These are phyloP conservation scores for Fusarium sp. DNA, from an alignment of 2,329 filamentous ascomycete genomes.

Conservation along the genomic window DNA sequence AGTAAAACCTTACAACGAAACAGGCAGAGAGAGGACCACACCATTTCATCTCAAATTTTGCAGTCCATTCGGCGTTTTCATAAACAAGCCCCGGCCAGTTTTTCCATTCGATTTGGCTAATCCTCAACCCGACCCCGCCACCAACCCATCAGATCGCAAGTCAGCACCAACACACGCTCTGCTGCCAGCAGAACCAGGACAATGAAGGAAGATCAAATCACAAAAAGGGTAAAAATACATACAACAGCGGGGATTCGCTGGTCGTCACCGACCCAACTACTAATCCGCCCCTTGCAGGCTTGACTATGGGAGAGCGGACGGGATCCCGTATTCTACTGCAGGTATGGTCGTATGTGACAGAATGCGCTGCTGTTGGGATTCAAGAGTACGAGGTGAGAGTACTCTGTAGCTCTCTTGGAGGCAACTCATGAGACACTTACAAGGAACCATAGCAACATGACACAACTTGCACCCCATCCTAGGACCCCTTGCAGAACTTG, in stretches of 20 bases:
- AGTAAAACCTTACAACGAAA: fast-evolving
- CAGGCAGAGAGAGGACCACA: fast-evolving
- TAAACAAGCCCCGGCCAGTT: fast-evolving
- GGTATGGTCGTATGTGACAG: not conserved
- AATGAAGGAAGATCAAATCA: fast-evolving
- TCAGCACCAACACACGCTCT: fast-evolving
- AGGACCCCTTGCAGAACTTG: fast-evolving
- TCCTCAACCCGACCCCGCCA: fast-evolving
- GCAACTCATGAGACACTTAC: too few relatives aligned
- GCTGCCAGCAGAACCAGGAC: not conserved
- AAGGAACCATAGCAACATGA: not conserved
- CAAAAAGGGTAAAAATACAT: fast-evolving
- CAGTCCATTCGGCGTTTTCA: not conserved
- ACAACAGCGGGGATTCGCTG: not conserved
- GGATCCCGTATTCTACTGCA: not conserved
- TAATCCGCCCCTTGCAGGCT: not conserved
- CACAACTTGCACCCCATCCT: fast-evolving
- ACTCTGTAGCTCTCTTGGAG: not conserved
- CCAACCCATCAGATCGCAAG: not conserved
- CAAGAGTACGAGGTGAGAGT: fast-evolving
- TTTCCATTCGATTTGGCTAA: fast-evolving
- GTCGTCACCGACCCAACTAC: not conserved
- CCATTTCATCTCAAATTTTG: fast-evolving
- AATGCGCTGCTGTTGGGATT: fast-evolving
- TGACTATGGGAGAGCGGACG: not conserved